Conservation (phyloP, 108 stramenopile species). For the Nitzschia sp. region DNA sequence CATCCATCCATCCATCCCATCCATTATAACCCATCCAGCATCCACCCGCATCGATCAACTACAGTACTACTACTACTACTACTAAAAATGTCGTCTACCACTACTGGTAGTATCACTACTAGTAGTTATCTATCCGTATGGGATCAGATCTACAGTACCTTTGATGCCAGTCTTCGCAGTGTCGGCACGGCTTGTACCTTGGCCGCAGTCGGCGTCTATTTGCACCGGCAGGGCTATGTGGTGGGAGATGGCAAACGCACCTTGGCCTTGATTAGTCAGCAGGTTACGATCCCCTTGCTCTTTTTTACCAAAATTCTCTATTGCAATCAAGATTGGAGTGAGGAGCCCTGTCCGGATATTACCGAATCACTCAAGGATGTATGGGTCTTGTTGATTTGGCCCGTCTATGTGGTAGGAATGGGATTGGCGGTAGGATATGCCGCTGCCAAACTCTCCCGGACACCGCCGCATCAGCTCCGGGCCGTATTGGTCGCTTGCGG, state of each 20-base stretch:
- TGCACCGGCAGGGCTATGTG: conserved; percentile 69
- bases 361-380: conserved; percentile 56
- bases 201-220: conserved; percentile 68
- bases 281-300: conserved; percentile 86
- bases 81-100: too few species aligned
- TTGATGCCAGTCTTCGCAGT: conserved; percentile 62
- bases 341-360: conserved; percentile 66
- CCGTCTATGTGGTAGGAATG: conserved; percentile 56
- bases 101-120: neutral
- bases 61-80: too few species aligned
- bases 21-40: too few species aligned
- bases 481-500: conserved; percentile 68
- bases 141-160: conserved; percentile 26
- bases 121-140: neutral
- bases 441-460: conserved; percentile 47
- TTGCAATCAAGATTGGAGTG: conserved; percentile 68
- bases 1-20: too few species aligned
- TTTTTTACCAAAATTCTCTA: conserved; percentile 88
- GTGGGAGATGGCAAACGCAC: conserved; percentile 63
- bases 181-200: conserved; percentile 83
- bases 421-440: conserved; percentile 67
- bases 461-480: conserved; percentile 47
- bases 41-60: too few species aligned
- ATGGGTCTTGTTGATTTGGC: conserved; percentile 80
- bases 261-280: conserved; percentile 76